These are phyloP conservation scores for Suillus tomentosus DNA, from an alignment of 768 basidiomycete genomes.

Conservation along the genomic window DNA sequence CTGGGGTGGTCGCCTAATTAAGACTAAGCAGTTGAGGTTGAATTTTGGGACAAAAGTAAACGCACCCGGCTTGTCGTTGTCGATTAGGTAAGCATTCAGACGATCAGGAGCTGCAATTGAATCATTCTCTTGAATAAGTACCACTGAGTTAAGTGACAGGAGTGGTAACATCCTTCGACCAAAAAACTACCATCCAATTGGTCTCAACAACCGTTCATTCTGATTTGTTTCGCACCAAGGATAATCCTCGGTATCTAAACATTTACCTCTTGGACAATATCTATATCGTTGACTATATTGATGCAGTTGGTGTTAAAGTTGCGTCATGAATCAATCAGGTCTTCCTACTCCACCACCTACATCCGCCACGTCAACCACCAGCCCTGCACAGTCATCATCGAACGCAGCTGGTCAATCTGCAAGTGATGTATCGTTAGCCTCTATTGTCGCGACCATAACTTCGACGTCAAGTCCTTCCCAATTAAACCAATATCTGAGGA, in stretches of 20 bases:
- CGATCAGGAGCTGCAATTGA: neutral
- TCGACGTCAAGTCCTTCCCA: constrained; percentile 37
- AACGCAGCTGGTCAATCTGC: constrained; percentile 15
- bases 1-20: no score
- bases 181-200: neutral
- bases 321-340: constrained; percentile 29
- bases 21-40: no score
- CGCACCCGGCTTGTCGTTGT: no score
- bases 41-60: no score
- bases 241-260: neutral
- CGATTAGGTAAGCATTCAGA: neutral
- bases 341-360: constrained; percentile 27
- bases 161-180: neutral
- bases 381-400: constrained; percentile 18
- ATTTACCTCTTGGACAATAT: neutral
- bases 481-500: constrained; percentile 48
- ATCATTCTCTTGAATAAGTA: neutral
- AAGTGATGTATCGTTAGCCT: constrained; percentile 35
- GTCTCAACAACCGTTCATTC: neutral
- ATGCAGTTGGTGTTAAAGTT: neutral
- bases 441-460: constrained; percentile 49
- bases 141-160: neutral
- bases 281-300: neutral
- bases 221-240: neutral
- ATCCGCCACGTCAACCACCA: constrained; percentile 19